A percentile compares a stretch with the other conserved stretches of the same genome.
Evolutionary conservation across 2,329 filamentous ascomycete species (phyloP).

Genomic region (Zarea fungicola): DNA sequence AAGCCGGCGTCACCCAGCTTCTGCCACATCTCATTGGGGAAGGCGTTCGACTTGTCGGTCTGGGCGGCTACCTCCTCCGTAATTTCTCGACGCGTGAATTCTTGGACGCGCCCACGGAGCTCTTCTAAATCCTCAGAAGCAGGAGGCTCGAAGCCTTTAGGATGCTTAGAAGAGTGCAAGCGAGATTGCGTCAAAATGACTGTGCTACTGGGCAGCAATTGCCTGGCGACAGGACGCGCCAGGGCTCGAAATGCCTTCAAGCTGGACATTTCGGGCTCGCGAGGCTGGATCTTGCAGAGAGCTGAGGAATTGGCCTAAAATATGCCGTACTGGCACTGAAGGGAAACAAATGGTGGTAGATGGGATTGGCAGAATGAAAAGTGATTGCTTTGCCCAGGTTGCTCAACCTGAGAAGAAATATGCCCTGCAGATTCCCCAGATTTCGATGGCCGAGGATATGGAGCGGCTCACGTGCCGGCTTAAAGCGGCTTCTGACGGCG

Average conservation of each 20-base stretch:
- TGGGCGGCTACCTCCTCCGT: constrained; percentile 72
- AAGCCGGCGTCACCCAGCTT: constrained; percentile 90
- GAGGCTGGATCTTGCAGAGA: neutral
- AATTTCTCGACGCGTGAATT: constrained; percentile 86
- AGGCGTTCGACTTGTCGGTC: constrained; percentile 83
- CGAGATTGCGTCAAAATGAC: constrained; percentile 34
- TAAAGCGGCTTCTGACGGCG: constrained; percentile 40
- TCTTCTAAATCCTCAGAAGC: constrained; percentile 70
- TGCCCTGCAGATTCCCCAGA: constrained; percentile 10
- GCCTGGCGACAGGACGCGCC: constrained; percentile 22
- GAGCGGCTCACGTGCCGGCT: constrained; percentile 25
- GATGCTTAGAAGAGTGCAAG: constrained; percentile 54
- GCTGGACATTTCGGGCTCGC: constrained; percentile 15
- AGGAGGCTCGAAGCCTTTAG: constrained; percentile 61
- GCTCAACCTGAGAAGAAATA: neutral
- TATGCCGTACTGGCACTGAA: constrained; percentile 7
- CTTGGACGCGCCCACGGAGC: constrained; percentile 76
- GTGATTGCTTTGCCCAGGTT: neutral
- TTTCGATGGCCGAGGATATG: neutral
- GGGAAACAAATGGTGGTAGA: neutral
- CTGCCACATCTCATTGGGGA: constrained; percentile 86
- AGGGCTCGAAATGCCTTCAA: constrained; percentile 24
- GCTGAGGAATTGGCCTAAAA: neutral
- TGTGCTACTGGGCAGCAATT: constrained; percentile 22
- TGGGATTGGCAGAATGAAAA: neutral